A percentile compares a stretch with the other conserved stretches of the same genome.
These are phyloP conservation scores for Paramyrothecium roridum DNA, from an alignment of 2,329 filamentous ascomycete genomes.

Conservation along the genomic window DNA sequence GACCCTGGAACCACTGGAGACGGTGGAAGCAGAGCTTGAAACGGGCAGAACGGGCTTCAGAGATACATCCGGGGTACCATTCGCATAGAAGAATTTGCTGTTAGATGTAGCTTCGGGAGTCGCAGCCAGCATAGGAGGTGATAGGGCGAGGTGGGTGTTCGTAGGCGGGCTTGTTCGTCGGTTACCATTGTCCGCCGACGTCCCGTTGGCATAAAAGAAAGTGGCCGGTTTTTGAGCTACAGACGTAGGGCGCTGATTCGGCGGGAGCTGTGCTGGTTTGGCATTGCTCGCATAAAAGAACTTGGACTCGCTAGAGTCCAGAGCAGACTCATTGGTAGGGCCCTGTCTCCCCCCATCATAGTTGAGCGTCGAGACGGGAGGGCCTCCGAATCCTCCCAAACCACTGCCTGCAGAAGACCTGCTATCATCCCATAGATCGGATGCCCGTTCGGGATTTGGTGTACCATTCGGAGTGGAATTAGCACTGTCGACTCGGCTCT, in stretches of 20 bases:
- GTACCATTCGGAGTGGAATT: constrained; percentile 64
- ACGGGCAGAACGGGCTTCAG: constrained; percentile 30
- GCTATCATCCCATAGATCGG: constrained; percentile 39
- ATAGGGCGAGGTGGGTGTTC: constrained; percentile 22
- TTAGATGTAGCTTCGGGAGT: constrained; percentile 34
- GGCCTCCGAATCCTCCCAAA: not conserved
- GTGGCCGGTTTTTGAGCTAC: constrained; percentile 43
- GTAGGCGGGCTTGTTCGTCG: constrained; percentile 25
- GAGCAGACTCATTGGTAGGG: constrained; percentile 15
- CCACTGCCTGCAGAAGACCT: not conserved
- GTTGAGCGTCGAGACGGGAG: constrained; percentile 27
- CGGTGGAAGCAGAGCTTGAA: constrained; percentile 39
- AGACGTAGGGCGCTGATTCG: constrained; percentile 29
- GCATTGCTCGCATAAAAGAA: constrained; percentile 93
- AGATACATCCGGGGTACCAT: constrained; percentile 53
- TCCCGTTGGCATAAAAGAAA: constrained; percentile 58
- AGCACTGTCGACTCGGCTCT: constrained; percentile 66
- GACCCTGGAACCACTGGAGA: constrained; percentile 43
- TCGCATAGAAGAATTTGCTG: constrained; percentile 74
- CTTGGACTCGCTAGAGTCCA: constrained; percentile 43
- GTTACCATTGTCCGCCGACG: constrained; percentile 32
- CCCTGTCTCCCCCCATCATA: constrained; percentile 21
- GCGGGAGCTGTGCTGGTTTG: constrained; percentile 36
- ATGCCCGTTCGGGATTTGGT: constrained; percentile 42
- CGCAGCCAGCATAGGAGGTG: constrained; percentile 30